A percentile compares a stretch with the other conserved stretches of the same genome.
phyloP scores from a whole-genome alignment of 306 rosid species.

The Fagus sylvatica region DNA sequence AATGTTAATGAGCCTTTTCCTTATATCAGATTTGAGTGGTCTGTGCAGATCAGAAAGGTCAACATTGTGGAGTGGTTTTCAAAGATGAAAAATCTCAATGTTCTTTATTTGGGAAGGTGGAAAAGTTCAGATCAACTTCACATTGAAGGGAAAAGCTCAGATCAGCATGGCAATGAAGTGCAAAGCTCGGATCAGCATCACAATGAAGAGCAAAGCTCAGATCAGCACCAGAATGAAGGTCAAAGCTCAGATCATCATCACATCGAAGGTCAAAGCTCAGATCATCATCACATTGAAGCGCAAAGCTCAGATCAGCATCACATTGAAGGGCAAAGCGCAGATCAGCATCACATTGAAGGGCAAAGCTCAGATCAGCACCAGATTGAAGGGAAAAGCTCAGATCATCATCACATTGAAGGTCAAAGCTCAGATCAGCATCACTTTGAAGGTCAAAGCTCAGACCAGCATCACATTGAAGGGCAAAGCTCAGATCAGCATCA shows the following conservation, averaged over 20 bases:
- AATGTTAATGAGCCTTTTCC: slow-evolving; percentile 34
- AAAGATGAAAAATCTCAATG: slow-evolving; percentile 8
- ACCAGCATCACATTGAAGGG: neutral
- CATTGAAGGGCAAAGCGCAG: too few species aligned
- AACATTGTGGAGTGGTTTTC: slow-evolving; percentile 20
- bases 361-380: neutral
- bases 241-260: too few species aligned
- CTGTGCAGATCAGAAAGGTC: too few species aligned
- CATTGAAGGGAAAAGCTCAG: too few species aligned
- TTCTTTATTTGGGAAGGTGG: slow-evolving; percentile 31
- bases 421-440: neutral
- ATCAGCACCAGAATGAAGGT: too few species aligned
- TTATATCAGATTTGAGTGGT: slow-evolving; percentile 5
- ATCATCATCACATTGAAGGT: too few species aligned
- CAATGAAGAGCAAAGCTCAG: slow-evolving; percentile 13
- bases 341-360: slow-evolving; percentile 32
- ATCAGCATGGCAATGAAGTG: too few species aligned
- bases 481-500: neutral
- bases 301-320: neutral
- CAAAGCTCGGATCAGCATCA: neutral
- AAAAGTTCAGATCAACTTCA: neutral
- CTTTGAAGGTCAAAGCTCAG: too few species aligned
- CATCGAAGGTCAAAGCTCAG: too few species aligned
- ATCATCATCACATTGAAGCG: slow-evolving; percentile 28
- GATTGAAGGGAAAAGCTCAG: too few species aligned